These are phyloP conservation scores for Erigeron philadelphicus DNA, from an alignment of 140 eudicot species.

Conservation along the genomic window DNA sequence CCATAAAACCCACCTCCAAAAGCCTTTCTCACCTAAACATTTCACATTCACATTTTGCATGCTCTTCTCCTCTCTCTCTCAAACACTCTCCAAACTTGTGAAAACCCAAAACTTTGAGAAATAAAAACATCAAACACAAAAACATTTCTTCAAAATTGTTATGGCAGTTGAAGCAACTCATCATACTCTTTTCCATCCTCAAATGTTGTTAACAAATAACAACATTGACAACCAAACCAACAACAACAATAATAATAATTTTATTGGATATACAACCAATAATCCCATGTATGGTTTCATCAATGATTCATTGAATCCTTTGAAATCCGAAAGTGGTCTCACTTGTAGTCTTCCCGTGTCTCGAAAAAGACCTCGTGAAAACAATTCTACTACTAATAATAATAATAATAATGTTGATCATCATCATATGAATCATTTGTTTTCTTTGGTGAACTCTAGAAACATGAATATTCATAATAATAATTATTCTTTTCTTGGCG, in stretches of 20 bases:
- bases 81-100: background rate
- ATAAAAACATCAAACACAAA: background rate
- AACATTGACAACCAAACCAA: constrained; percentile 17
- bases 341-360: constrained; percentile 55
- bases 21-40: constrained; percentile 26
- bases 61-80: constrained; percentile 21
- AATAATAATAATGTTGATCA: background rate
- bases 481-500: constrained; percentile 61
- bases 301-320: constrained; percentile 13
- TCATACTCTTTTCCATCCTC: constrained; percentile 39
- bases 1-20: constrained; percentile 32
- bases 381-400: constrained; percentile 25
- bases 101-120: background rate
- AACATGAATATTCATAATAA: constrained; percentile 12
- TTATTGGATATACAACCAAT: background rate
- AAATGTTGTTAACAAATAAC: constrained; percentile 29
- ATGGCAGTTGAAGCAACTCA: constrained; percentile 51
- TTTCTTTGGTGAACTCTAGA: constrained; percentile 25
- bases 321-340: constrained; percentile 69
- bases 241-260: background rate
- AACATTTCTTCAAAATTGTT: background rate
- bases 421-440: background rate
- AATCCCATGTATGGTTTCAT: constrained; percentile 11
- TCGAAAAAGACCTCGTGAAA: constrained; percentile 45
- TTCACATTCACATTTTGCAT: constrained; percentile 29